These are phyloP conservation scores for Nephelium lappaceum DNA, from an alignment of 345 rosid species.

Conservation along the genomic window DNA sequence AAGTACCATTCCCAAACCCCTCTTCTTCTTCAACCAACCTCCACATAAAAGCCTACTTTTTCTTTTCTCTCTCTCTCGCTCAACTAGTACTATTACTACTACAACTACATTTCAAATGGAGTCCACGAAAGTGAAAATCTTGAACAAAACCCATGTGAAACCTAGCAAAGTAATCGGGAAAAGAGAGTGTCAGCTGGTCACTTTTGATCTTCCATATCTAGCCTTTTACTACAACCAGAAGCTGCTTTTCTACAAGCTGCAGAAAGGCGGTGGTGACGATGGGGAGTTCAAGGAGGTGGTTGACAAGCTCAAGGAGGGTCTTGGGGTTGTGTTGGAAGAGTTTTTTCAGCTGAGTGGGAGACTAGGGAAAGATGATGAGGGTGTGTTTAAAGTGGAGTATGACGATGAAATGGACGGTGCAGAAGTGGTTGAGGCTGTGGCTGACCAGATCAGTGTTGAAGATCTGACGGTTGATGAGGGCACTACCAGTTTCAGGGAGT, in stretches of 20 bases:
- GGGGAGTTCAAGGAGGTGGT: constrained; percentile 47
- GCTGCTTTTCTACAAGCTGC: constrained; percentile 65
- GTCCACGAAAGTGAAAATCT: constrained; percentile 41
- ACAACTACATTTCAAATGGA: constrained; percentile 11
- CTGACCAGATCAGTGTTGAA: constrained; percentile 56
- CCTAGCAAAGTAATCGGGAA: constrained; percentile 64
- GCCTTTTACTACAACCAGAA: constrained; percentile 92
- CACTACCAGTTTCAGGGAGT: constrained; percentile 51
- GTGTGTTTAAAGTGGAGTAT: constrained; percentile 73
- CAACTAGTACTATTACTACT: too few relatives aligned
- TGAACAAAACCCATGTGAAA: constrained; percentile 55
- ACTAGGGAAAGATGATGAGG: constrained; percentile 80
- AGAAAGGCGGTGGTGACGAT: neutral
- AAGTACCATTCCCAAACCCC: constrained; percentile 10
- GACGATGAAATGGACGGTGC: constrained; percentile 84
- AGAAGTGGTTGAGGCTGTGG: constrained; percentile 63
- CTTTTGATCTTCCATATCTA: constrained; percentile 91
- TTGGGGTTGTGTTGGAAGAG: constrained; percentile 65
- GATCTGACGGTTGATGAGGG: constrained; percentile 76
- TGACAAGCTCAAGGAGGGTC: constrained; percentile 75
- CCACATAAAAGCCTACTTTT: neutral
- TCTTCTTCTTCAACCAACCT: neutral
- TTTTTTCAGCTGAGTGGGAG: constrained; percentile 83
- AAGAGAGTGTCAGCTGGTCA: constrained; percentile 67
- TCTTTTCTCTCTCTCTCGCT: neutral